Evolutionary conservation across 805 yeast genomes (phyloP), one percentile per base, ranked within the genome.

Genomic region (Saturnispora diversa): DNA sequence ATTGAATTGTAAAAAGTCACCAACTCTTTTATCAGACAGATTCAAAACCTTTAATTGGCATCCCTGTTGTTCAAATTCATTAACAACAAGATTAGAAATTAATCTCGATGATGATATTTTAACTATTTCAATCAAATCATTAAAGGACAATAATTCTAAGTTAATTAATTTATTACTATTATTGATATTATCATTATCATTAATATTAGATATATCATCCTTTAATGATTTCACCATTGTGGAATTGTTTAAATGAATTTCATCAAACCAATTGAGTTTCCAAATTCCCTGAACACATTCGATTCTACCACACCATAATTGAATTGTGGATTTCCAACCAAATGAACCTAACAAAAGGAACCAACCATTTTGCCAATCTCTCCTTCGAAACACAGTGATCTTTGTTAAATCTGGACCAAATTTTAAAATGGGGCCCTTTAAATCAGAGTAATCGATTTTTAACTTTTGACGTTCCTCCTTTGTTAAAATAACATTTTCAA

Each of bases 321-420:
- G 62, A 7, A 66, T 58, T 21, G 53, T 59, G 4, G 65, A 60
- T 19, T 62, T 55, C 35, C 53, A 56, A 10, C 65, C 65, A 28
- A 59, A 50, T 4, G 45, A 58, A 21, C 68, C 60, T 34, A 62
- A 64, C 3, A 71, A 61, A 31, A 75, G 51, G 50, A 74, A 71
- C 80, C 80, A 75, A 32, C 72, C 69, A 9, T 69, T 55, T 0
- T 79, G 79, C 80, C 80, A 75, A 43, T 68, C 70, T 40, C 64
- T 66, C 20, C 74, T 56, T 22, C 77, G 55, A 50, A 66, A 74
- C 45, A 69, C 69, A 17, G 45, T 47, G 11, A 60, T 37, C 6
- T 51, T 45, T 12, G 55, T 45, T 19, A 61, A 45, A 25, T 53
- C 52, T 13, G 44, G 45, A n/a, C 25, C 31, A 25, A 16, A 20